Evolutionary conservation across 768 basidiomycete genomes (phyloP).

Genomic region (Boletus sp.): DNA sequence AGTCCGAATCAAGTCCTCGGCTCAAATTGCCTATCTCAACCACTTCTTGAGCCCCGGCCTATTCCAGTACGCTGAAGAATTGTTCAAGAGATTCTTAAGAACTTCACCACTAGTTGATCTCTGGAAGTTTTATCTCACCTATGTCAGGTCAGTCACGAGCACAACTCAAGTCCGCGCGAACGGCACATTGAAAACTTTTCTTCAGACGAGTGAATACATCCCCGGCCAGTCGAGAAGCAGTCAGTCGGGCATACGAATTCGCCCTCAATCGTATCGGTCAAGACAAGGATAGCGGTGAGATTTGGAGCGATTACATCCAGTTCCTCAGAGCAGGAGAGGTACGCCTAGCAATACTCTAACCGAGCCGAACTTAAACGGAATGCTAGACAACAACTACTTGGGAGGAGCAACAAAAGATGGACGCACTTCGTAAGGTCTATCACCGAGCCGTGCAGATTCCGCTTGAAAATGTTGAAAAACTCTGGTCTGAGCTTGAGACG

Average conservation of each 20-base stretch:
- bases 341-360: conserved; percentile 24
- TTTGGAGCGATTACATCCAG: conserved; percentile 93
- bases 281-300: conserved; percentile 88
- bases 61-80: conserved; percentile 74
- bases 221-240: conserved; percentile 66
- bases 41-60: conserved; percentile 68
- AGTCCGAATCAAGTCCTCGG: conserved; percentile 56
- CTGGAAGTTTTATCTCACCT: conserved; percentile 91
- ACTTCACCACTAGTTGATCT: conserved; percentile 86
- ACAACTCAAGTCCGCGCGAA: conserved; percentile 5
- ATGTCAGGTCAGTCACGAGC: conserved; percentile 69
- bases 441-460: conserved; percentile 94
- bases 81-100: conserved; percentile 88
- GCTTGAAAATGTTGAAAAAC: conserved; percentile 84
- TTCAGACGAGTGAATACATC: conserved; percentile 67
- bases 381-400: conserved; percentile 73
- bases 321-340: conserved; percentile 83
- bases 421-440: conserved; percentile 86
- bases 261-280: conserved; percentile 86
- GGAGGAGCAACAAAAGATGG: conserved; percentile 97
- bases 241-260: conserved; percentile 91
- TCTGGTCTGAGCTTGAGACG: conserved; percentile 93
- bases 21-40: conserved; percentile 81
- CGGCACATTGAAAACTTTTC: conserved; percentile 12
- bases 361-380: conserved; percentile 4